phyloP scores from a whole-genome alignment of 495 filamentous ascomycete genomes.

The Lepidopterella palustris region DNA sequence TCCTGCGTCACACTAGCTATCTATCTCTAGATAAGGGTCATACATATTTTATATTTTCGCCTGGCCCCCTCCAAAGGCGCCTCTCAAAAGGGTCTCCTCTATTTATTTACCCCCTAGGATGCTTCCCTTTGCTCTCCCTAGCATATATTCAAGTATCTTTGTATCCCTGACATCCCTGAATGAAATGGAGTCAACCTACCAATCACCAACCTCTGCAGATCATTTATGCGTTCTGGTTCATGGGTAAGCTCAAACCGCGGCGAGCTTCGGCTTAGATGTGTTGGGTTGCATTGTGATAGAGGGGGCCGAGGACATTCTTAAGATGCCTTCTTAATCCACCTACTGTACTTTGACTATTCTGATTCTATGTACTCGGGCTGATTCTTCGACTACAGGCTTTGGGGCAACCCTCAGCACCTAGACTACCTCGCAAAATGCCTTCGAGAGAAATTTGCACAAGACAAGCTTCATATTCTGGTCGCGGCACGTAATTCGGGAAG shows the following conservation, averaged over 20 bases:
- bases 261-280: background rate
- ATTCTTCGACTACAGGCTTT: conserved; percentile 46
- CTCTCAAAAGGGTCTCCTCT: no score
- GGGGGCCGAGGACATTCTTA: background rate
- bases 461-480: conserved; percentile 64
- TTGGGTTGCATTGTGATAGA: background rate
- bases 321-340: conserved; percentile 1
- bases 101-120: no score
- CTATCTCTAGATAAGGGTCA: no score
- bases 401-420: conserved; percentile 88
- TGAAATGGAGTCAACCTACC: conserved; percentile 3
- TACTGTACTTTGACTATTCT: conserved; percentile 3
- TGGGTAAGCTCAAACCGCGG: conserved; percentile 52
- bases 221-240: conserved; percentile 95
- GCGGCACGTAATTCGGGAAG: conserved; percentile 73
- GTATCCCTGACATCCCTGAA: background rate
- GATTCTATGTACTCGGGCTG: background rate
- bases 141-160: conserved; percentile 15
- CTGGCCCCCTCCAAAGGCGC: no score
- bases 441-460: conserved; percentile 55
- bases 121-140: conserved; percentile 31
- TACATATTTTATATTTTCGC: no score
- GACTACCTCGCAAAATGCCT: conserved; percentile 62
- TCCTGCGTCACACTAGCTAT: no score
- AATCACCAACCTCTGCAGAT: conserved; percentile 39